Conservation (phyloP, 805 yeast genomes). For the Cyberlindnera misumaiensis region DNA sequence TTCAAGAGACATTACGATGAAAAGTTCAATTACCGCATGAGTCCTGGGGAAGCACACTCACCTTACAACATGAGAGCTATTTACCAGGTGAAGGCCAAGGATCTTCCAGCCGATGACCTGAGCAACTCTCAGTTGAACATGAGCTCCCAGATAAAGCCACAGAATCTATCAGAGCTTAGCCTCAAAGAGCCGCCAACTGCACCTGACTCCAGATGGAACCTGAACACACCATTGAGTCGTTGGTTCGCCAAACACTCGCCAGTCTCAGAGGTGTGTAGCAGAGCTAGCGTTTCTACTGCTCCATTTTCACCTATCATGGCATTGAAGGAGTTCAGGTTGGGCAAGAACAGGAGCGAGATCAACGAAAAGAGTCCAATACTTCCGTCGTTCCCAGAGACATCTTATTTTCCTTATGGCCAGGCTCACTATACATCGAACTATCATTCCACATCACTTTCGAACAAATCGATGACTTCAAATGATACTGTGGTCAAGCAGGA, state of each 20-base stretch:
- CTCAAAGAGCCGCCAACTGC: conserved; percentile 13
- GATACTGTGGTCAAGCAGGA: conserved; percentile 10
- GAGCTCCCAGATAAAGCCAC: background rate
- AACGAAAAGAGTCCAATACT: conserved; percentile 16
- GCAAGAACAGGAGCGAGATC: conserved; percentile 8
- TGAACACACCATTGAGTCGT: conserved; percentile 22
- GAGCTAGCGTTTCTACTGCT: conserved; percentile 18
- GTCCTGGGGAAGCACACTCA: conserved; percentile 5
- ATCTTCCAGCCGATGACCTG: background rate
- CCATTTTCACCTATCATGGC: conserved; percentile 20
- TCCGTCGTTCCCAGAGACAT: conserved; percentile 19
- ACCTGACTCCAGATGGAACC: conserved; percentile 15
- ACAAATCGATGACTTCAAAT: conserved; percentile 1
- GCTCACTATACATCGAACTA: background rate
- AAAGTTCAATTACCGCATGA: conserved; percentile 18
- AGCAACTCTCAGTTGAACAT: background rate
- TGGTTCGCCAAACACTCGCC: conserved; percentile 21
- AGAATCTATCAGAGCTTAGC: conserved; percentile 13
- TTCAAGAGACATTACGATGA: conserved; percentile 18
- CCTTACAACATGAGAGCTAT: conserved; percentile 12
- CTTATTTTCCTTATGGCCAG: conserved; percentile 4
- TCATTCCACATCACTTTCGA: conserved; percentile 4
- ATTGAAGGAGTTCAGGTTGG: conserved; percentile 20
- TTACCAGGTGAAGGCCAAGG: conserved; percentile 11
- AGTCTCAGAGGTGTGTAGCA: conserved; percentile 4